phyloP scores from a whole-genome alignment of 306 rosid species.

The peach (Prunus persica) region DNA sequence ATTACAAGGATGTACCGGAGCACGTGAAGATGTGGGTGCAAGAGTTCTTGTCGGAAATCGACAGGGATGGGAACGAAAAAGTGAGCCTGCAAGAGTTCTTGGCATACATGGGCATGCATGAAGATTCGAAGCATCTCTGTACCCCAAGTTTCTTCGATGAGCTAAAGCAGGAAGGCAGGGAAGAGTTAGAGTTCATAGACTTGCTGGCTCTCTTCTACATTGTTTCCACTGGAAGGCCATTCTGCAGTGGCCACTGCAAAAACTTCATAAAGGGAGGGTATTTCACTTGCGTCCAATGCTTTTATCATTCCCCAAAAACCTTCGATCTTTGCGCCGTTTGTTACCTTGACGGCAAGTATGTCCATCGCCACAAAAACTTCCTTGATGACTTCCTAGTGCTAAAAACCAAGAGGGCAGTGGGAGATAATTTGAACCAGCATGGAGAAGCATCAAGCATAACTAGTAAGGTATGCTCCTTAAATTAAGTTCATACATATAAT shows the following conservation, averaged over 20 bases:
- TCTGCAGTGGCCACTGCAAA: slow-evolving; percentile 6
- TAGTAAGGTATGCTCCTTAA: not conserved
- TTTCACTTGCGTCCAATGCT: slow-evolving; percentile 24
- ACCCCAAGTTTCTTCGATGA: slow-evolving; percentile 8
- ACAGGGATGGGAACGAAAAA: not conserved
- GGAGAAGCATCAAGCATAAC: not conserved
- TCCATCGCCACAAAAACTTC: not conserved
- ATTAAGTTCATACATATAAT: too few species aligned
- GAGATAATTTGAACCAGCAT: not conserved
- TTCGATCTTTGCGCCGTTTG: slow-evolving; percentile 12
- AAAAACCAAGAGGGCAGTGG: not conserved
- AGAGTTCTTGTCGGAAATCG: not conserved
- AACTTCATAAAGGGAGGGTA: slow-evolving; percentile 5
- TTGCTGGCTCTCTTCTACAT: slow-evolving; percentile 15
- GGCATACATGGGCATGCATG: slow-evolving; percentile 9
- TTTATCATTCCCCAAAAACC: not conserved
- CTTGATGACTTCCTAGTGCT: slow-evolving; percentile 7
- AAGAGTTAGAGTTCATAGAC: not conserved
- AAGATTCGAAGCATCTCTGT: not conserved
- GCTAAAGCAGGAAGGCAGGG: slow-evolving; percentile 4
- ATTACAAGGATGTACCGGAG: not conserved
- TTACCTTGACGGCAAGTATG: not conserved
- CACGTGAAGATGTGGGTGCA: not conserved
- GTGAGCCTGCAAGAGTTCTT: slow-evolving; percentile 11
- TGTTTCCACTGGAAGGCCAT: slow-evolving; percentile 12